These are phyloP conservation scores for Penicillium glabrum DNA, from an alignment of 2,329 filamentous ascomycete genomes.

Conservation along the genomic window DNA sequence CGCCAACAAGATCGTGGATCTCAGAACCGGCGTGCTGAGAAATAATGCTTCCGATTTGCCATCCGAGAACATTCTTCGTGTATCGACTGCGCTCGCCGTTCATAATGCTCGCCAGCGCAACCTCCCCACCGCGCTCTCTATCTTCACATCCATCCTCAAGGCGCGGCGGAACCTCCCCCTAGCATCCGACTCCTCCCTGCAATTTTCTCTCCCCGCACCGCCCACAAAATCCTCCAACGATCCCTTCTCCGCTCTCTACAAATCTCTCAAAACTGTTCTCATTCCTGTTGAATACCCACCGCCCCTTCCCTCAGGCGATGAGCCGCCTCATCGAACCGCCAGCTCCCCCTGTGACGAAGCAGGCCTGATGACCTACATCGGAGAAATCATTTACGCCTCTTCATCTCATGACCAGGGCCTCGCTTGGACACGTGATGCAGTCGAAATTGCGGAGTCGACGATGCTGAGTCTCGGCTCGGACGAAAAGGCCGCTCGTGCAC, in stretches of 20 bases:
- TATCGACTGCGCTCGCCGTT: constrained; percentile 74
- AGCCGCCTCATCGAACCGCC: constrained; percentile 63
- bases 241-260: constrained; percentile 36
- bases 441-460: constrained; percentile 74
- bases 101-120: constrained; percentile 72
- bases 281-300: constrained; percentile 66
- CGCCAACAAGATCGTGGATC: constrained; percentile 55
- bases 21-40: constrained; percentile 63
- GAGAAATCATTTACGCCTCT: constrained; percentile 82
- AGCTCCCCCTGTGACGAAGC: constrained; percentile 79
- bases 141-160: constrained; percentile 80
- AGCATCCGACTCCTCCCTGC: constrained; percentile 16
- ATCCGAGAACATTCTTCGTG: constrained; percentile 71
- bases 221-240: constrained; percentile 23
- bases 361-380: constrained; percentile 83
- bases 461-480: constrained; percentile 36
- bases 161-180: constrained; percentile 64
- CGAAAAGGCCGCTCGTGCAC: constrained; percentile 49
- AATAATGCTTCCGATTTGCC: constrained; percentile 55
- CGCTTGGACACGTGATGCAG: constrained; percentile 85
- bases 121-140: constrained; percentile 69
- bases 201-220: constrained; percentile 20
- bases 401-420: constrained; percentile 69
- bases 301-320: constrained; percentile 68
- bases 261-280: constrained; percentile 43